phyloP scores from a whole-genome alignment of 306 rosid species.

The Quercus mongolica region DNA sequence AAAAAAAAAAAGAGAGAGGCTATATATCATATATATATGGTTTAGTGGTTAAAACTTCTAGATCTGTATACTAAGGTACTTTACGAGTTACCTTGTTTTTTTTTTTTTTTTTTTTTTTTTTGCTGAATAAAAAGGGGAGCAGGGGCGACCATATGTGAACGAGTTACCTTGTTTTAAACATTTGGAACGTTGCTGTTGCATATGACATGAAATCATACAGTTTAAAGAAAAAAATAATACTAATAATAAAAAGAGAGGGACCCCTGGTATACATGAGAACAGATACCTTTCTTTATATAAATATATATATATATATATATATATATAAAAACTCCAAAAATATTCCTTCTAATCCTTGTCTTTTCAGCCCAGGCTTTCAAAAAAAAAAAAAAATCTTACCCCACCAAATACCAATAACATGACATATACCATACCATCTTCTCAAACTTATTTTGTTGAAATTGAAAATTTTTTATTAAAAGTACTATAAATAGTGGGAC shows the following conservation, averaged over 20 bases:
- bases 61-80: background rate
- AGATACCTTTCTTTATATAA: slow-evolving; percentile 12
- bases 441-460: too few relatives aligned
- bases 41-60: background rate
- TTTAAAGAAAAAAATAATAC: background rate
- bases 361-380: slow-evolving; percentile 26
- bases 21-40: background rate
- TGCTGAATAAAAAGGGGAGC: too few relatives aligned
- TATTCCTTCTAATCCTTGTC: slow-evolving; percentile 68
- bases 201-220: background rate
- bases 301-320: slow-evolving; percentile 36
- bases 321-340: slow-evolving; percentile 45
- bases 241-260: too few relatives aligned
- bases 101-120: too few relatives aligned
- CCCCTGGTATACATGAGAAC: background rate
- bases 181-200: background rate
- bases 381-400: slow-evolving; percentile 21
- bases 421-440: too few relatives aligned
- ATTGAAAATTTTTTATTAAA: accelerated
- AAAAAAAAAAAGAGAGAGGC: too few relatives aligned
- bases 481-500: too few relatives aligned
- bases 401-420: too few relatives aligned
- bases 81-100: background rate
- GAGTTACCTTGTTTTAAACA: background rate
- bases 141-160: too few relatives aligned